Conservation (phyloP, 345 rosid species). For the Salix viminalis region DNA sequence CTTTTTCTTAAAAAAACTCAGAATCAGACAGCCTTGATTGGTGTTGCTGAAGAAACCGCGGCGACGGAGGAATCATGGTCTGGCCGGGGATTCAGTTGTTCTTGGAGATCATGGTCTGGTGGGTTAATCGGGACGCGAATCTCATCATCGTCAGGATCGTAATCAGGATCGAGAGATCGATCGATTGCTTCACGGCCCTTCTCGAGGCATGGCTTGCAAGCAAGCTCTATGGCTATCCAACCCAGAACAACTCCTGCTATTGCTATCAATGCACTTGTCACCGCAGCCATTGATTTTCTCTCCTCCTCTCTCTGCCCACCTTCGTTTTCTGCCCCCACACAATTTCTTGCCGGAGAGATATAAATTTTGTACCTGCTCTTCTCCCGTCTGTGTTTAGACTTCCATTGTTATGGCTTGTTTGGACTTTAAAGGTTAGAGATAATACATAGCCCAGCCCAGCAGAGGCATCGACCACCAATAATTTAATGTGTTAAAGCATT, state of each 20-base stretch:
- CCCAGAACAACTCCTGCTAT: conserved; percentile 67
- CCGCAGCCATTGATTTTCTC: conserved; percentile 43
- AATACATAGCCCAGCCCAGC: too few relatives aligned
- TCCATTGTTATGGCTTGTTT: too few relatives aligned
- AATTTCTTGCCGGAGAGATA: too few relatives aligned
- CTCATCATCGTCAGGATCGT: conserved; percentile 64
- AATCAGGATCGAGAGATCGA: conserved; percentile 72
- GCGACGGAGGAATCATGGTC: too few relatives aligned
- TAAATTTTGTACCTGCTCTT: too few relatives aligned
- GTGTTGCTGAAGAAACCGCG: not conserved
- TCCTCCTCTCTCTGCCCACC: not conserved
- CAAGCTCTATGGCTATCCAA: conserved; percentile 77
- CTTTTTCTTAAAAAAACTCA: too few relatives aligned
- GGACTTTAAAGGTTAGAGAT: too few relatives aligned
- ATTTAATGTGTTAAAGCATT: too few relatives aligned
- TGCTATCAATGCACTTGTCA: conserved; percentile 62
- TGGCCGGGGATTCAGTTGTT: too few relatives aligned
- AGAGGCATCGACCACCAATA: too few relatives aligned
- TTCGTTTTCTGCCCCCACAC: not conserved
- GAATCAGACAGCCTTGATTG: conserved; percentile 4
- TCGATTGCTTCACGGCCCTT: conserved; percentile 72
- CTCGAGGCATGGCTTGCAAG: conserved; percentile 79
- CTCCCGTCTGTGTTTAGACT: too few relatives aligned
- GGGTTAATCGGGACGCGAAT: conserved; percentile 24
- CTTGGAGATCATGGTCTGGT: conserved; percentile 24